Evolutionary conservation across 208 protist genomes (phyloP), one percentile per base, ranked within the genome.

Genomic region (Kentomonas sorsogonicus): DNA sequence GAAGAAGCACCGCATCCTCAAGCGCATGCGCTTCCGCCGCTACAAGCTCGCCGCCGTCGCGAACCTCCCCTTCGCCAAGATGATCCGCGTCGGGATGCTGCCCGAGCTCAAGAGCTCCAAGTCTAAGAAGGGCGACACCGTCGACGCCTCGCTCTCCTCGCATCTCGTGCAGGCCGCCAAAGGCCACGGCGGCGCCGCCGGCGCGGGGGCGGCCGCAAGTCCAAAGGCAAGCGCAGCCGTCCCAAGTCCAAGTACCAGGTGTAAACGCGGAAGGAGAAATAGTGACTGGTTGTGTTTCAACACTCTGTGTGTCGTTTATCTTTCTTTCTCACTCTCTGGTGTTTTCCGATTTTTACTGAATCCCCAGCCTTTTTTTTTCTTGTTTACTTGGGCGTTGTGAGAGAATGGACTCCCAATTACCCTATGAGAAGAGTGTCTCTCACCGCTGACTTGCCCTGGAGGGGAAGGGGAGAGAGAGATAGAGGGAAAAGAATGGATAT

Each of bases 21-120:
- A 94, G 69, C 79, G 88, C 27, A 91, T 91, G 48, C 88, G 88
- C 67, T 92, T 92, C 46, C 81, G 88, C 18, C 83, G 88, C 23
- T 94, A 94, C 74, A 94, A 94, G 66, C 67, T 94, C 1, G 88
- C 88, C 9, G 88, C 88, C 29, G 79, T 94, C 23, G 88, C 88
- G 3, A 94, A 94, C 58, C 47, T 94, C 59, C 88, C 88, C 4
- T 94, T 94, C 64, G 81, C 88, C 2, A 87, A 89, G 65, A 94
- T 92, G 88, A 90, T 94, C 52, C 88, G 88, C 51, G 88, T 94
- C 2, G 84, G 84, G n/a, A 91, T 94, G 88, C 65, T 94, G 45
- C 88, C 88, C n/a, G 82, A 92, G 60, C 72, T 94, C 50, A 92
- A 94, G 79, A 92, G 83, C 61, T 83, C 74, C 62, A 92, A 94